Conservation (phyloP, 1,139 yeast species). For the Geotrichum macrosporum region DNA sequence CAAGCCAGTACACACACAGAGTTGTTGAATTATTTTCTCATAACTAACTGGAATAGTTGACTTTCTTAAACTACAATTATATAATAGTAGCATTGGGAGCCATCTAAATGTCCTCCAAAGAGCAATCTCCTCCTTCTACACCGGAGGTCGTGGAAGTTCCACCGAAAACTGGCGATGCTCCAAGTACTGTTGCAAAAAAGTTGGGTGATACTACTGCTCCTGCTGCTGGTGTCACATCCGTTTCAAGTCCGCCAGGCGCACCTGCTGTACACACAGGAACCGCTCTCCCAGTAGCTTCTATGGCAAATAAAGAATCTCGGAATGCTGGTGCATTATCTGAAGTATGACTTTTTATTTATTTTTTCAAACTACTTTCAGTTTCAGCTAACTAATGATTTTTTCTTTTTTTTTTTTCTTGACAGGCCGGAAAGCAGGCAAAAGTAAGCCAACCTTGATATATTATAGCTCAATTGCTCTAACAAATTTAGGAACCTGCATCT, state of each 20-base stretch:
- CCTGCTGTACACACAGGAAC: constrained; percentile 31
- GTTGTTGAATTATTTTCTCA: no score
- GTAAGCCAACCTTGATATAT: constrained; percentile 2
- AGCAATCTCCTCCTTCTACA: constrained; percentile 1
- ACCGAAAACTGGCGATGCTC: constrained; percentile 17
- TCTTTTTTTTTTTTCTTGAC: background rate
- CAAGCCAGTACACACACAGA: no score
- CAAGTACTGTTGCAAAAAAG: constrained; percentile 12
- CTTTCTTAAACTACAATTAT: no score
- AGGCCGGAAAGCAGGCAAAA: background rate
- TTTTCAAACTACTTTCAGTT: no score
- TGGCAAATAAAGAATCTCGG: constrained; percentile 28
- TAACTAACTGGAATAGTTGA: no score
- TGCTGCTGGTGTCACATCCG: constrained; percentile 30
- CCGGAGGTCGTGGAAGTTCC: constrained; percentile 6
- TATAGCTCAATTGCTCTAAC: constrained; percentile 4
- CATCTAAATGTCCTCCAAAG: constrained; percentile 14
- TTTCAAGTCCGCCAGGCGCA: constrained; percentile 30
- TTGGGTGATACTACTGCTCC: constrained; percentile 17
- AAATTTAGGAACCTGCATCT: constrained; percentile 12
- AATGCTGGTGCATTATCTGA: constrained; percentile 25
- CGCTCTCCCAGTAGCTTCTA: constrained; percentile 32
- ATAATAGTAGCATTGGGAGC: constrained; percentile 4
- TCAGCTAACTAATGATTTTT: no score
- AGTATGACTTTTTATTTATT: constrained; percentile 1